Base-by-base conservation (phyloP, 495 filamentous ascomycete genomes). In the Neurospora africana region DNA sequence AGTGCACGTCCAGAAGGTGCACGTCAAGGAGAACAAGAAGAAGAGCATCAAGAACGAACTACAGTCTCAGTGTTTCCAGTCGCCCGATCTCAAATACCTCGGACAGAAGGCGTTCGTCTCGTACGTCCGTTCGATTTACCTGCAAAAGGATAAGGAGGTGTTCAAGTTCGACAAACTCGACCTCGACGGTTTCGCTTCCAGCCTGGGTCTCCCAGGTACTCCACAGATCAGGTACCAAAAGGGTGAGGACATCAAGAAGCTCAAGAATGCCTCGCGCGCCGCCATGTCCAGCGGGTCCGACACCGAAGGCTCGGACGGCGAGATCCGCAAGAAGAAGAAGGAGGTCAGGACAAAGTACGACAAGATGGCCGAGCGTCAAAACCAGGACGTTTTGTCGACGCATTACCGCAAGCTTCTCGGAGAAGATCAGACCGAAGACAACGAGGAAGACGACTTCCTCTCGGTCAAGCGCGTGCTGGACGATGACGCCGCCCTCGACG, bases 31-130 rank as follows among this genome's bases (percentile, higher is more conserved):
- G 35, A 94, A 93, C 80, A 99, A 98, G 83, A 93, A 95, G 81
- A 89, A 92, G 80, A 91, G 86, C 72, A 91, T 98, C 77, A 89
- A 91, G 74, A 86, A 89, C 72, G 91, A 95, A 78, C 80, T 99
- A 36, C 94, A 97, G 77, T 93, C 90, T 70, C 91, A 97, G 89
- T 95, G 92, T 77, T 98, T 98, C 84, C 93, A 97, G 80, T 92
- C 97, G 58, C 91, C 95, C 2, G 92, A 96, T 76, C 82, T 98
- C 69, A 98, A 98, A 75, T 98, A 98, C 78, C 84, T 98, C 3
- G 96, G 91, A 5, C 95, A 98, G 77, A 98, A 98, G 77, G 94
- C 95, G 0, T 99, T 99, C 74, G 89, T 94, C 71, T 92, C 90
- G 47, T 97, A 98, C 79, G 89, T 90, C 19, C 88, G 90, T 61